phyloP scores from a whole-genome alignment of 495 filamentous ascomycete species.

The Talaromyces wortmannii region DNA sequence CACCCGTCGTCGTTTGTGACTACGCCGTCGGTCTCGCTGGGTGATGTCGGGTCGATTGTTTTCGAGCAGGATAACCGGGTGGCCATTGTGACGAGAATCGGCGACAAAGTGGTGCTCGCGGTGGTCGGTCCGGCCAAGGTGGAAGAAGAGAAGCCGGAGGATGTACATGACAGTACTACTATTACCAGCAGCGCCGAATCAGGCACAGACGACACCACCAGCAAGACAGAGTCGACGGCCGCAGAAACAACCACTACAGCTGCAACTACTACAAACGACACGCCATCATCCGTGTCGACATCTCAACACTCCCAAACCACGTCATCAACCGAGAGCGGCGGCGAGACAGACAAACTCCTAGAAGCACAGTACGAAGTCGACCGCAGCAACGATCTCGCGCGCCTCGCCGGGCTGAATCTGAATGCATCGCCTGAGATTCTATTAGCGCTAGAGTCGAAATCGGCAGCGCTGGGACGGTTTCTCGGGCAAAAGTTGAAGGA shows the following conservation, averaged over 20 bases:
- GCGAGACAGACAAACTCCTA: constrained; percentile 17
- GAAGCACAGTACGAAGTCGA: constrained; percentile 36
- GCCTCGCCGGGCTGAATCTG: constrained; percentile 34
- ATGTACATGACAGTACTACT: constrained; percentile 1
- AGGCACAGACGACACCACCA: constrained; percentile 1
- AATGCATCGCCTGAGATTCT: constrained; percentile 34
- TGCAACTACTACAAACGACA: too few relatives aligned
- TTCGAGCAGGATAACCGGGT: constrained; percentile 40
- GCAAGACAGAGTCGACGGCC: background rate
- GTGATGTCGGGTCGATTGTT: constrained; percentile 43
- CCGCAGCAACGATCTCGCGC: constrained; percentile 31
- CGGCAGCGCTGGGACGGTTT: constrained; percentile 35
- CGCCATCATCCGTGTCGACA: constrained; percentile 4
- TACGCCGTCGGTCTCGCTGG: constrained; percentile 38
- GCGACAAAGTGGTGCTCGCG: constrained; percentile 38
- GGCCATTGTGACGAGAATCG: constrained; percentile 38
- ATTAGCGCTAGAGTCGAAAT: constrained; percentile 39
- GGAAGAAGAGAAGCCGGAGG: constrained; percentile 7
- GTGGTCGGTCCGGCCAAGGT: constrained; percentile 33
- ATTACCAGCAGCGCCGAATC: constrained; percentile 6
- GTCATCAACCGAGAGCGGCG: constrained; percentile 4
- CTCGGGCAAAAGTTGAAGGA: constrained; percentile 35
- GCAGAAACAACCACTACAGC: background rate
- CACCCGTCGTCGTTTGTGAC: constrained; percentile 43
- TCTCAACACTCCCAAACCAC: background rate